phyloP scores from a whole-genome alignment of 2,329 filamentous ascomycete species.

The Fusarium begoniae region DNA sequence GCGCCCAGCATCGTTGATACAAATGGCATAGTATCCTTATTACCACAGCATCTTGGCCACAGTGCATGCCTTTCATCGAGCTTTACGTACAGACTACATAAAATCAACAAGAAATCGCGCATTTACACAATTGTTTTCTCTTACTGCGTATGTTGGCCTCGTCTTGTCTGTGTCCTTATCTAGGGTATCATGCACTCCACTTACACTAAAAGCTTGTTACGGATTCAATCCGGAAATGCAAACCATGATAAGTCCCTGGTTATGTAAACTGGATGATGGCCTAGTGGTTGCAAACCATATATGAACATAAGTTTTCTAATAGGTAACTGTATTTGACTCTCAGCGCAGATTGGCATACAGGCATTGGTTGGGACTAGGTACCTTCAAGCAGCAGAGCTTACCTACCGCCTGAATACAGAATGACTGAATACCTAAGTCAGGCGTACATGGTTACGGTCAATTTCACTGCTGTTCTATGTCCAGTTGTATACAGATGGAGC shows the following conservation, averaged over 20 bases:
- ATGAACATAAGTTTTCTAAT: too few relatives aligned
- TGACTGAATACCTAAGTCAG: neutral
- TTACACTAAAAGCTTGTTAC: neutral
- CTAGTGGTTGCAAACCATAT: neutral
- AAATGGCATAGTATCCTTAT: neutral
- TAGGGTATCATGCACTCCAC: neutral
- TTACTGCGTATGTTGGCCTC: neutral
- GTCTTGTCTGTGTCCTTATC: neutral
- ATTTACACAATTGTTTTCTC: constrained; percentile 3
- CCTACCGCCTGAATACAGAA: neutral
- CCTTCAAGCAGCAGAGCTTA: neutral
- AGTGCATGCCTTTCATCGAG: neutral
- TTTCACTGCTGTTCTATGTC: neutral
- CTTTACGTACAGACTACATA: neutral
- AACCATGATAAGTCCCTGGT: neutral
- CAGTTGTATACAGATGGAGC: neutral
- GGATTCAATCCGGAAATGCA: constrained; percentile 21
- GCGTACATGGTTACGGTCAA: neutral
- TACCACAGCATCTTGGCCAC: neutral
- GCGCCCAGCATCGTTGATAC: constrained; percentile 16
- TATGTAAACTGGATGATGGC: neutral
- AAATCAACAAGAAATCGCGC: constrained; percentile 6
- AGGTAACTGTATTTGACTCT: neutral
- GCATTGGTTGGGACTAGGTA: neutral
- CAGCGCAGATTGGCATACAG: neutral